Evolutionary conservation across 192 early-diverging fungal species (phyloP), one percentile per base, ranked within the genome.

Genomic region (Entrophospora sp.): DNA sequence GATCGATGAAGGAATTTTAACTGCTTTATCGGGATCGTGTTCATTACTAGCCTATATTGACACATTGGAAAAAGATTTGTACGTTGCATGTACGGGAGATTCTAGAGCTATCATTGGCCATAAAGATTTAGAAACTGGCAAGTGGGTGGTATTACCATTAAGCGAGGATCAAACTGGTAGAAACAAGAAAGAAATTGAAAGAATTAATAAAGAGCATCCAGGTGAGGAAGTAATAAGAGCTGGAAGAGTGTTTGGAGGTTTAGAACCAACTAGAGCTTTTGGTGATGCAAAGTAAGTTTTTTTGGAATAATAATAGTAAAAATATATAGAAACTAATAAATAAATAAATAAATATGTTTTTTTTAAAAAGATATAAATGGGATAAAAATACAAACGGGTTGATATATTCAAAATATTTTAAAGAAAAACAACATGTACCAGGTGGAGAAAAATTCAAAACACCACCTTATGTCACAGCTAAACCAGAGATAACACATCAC

Each of bases 381-480:
- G 68, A 85, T 38, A 75, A 79, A 56, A 63, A 72, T 34, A 79
- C 83, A 69, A 82, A 87, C 56, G 79, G 79, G 31, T 60, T 73
- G 59, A 59, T 77, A 35, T 76, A 77, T 49, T 69, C 75, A 5
- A 73, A 78, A 30, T 69, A 77, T n/a, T 76, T 79, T 32, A 73
- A 79, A 8, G 73, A 71, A 25, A 71, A 73, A 45, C 79, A 75
- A 16, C 64, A 71, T 6, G 75, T 81, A 16, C 79, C 78, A n/a
- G 64, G 64, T 16, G 64, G 73, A 8, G 67, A 59, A 0, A 62
- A 82, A 40, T 81, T 78, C 62, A 71, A 66, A 0, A 82, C 91
- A 10, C 88, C 87, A 25, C 86, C 89, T 3, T 90, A 91, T 55
- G 77, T 93, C 13, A 87, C 85, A 24, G 90, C 91, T 1, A 78